Evolutionary conservation across 805 yeast genomes (phyloP).

Genomic region (Kuraishia cidri): DNA sequence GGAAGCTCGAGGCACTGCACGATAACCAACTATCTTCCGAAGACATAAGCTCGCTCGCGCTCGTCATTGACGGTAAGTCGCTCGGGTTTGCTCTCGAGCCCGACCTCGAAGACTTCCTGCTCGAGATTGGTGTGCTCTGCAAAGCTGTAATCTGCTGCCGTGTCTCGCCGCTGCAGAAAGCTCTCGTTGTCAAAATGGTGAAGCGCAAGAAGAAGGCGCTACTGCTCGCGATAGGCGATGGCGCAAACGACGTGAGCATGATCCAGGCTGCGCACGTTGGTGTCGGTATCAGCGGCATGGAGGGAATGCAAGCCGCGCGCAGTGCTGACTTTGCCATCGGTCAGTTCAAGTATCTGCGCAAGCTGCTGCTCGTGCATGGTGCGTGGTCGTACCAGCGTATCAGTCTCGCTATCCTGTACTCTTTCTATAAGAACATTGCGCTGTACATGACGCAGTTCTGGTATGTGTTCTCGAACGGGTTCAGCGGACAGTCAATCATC

Average conservation of each 20-base stretch:
- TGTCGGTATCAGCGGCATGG: slow-evolving; percentile 98
- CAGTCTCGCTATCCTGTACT: slow-evolving; percentile 85
- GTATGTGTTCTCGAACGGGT: slow-evolving; percentile 90
- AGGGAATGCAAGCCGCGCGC: slow-evolving; percentile 99
- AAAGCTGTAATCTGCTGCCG: slow-evolving; percentile 97
- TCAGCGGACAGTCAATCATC: slow-evolving; percentile 90
- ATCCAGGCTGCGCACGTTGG: slow-evolving; percentile 99
- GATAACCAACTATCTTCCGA: slow-evolving; percentile 58
- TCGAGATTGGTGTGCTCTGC: slow-evolving; percentile 78
- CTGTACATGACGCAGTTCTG: slow-evolving; percentile 97
- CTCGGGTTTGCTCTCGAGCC: slow-evolving; percentile 78
- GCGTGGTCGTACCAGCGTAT: slow-evolving; percentile 96
- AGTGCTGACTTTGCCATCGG: slow-evolving; percentile 97
- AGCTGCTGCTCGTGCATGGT: slow-evolving; percentile 87
- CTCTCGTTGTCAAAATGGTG: slow-evolving; percentile 90
- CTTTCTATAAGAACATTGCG: slow-evolving; percentile 93
- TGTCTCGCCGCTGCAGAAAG: slow-evolving; percentile 96
- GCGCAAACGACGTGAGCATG: slow-evolving; percentile 99
- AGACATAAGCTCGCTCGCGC: slow-evolving; percentile 73
- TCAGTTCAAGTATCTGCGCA: slow-evolving; percentile 81
- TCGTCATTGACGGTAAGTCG: slow-evolving; percentile 92
- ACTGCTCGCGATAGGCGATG: slow-evolving; percentile 93
- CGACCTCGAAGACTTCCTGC: slow-evolving; percentile 66
- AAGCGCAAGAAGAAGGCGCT: slow-evolving; percentile 71
- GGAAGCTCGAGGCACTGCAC: slow-evolving; percentile 66